phyloP scores from a whole-genome alignment of 75 land plant genomes.

The Azolla pinnata region DNA sequence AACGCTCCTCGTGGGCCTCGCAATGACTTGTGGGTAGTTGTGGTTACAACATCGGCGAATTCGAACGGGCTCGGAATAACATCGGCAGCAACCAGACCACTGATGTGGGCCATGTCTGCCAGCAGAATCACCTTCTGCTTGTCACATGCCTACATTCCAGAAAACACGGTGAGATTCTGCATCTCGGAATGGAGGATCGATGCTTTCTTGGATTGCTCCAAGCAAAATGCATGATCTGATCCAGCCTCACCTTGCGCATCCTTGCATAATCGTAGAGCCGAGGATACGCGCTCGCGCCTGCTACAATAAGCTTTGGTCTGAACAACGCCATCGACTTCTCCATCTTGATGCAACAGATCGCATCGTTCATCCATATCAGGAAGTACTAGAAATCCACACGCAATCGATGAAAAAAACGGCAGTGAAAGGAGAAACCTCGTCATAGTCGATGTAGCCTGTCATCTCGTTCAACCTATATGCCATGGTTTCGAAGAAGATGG shows the following conservation, averaged over 20 bases:
- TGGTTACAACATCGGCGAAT: conserved; percentile 29
- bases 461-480: conserved; percentile 43
- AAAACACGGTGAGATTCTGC: too few species aligned
- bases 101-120: conserved; percentile 96
- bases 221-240: too few species aligned
- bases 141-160: conserved; percentile 62
- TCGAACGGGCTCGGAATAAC: conserved; percentile 27
- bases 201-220: too few species aligned
- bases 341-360: too few species aligned
- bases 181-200: too few species aligned
- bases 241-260: conserved; percentile 39
- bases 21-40: conserved; percentile 33
- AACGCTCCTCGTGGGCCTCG: conserved; percentile 31
- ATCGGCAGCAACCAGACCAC: conserved; percentile 60
- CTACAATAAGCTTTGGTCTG: conserved; percentile 41
- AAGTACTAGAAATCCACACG: too few species aligned
- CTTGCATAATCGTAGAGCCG: conserved; percentile 49
- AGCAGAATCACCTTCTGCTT: conserved; percentile 78
- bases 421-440: too few species aligned
- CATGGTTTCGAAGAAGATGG: conserved; percentile 50
- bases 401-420: too few species aligned
- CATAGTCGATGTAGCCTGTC: conserved; percentile 47
- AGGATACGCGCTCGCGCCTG: conserved; percentile 48
- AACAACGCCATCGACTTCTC: conserved; percentile 36
- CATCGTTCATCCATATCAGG: too few species aligned